Conservation (phyloP, 768 basidiomycete genomes). For the Coprinopsis marcescibilis region DNA sequence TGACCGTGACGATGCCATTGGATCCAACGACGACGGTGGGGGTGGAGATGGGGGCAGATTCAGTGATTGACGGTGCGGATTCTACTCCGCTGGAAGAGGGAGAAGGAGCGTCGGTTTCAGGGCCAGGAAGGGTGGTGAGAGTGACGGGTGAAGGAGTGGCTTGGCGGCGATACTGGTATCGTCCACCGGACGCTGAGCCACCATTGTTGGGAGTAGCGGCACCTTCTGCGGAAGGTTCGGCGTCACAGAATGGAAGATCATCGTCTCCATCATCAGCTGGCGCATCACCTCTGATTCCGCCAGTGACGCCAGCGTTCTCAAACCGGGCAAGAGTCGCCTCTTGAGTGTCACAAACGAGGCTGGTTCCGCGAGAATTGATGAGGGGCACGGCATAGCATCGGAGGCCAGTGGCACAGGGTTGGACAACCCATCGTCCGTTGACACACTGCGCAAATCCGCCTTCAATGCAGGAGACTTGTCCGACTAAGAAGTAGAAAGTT, state of each 20-base stretch:
- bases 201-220: slow-evolving; percentile 4
- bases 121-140: slow-evolving; percentile 5
- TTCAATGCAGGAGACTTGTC: slow-evolving; percentile 34
- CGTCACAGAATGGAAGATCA: slow-evolving; percentile 9
- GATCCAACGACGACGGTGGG: slow-evolving; percentile 26
- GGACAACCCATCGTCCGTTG: slow-evolving; percentile 31
- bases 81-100: no score
- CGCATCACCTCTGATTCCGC: slow-evolving; percentile 32
- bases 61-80: no score
- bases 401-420: slow-evolving; percentile 28
- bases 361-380: slow-evolving; percentile 40
- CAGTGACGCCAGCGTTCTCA: slow-evolving; percentile 34
- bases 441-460: slow-evolving; percentile 40
- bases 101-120: slow-evolving; percentile 9
- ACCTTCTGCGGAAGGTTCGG: slow-evolving; percentile 8
- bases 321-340: slow-evolving; percentile 37
- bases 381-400: slow-evolving; percentile 47
- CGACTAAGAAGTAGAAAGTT: slow-evolving; percentile 19
- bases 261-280: slow-evolving; percentile 9
- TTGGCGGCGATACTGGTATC: slow-evolving; percentile 13
- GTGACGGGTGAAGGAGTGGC: slow-evolving; percentile 10
- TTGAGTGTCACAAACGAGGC: slow-evolving; percentile 36
- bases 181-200: slow-evolving; percentile 11
- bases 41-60: slow-evolving; percentile 13
- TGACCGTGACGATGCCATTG: slow-evolving; percentile 31